Percentiles rank a stretch among this genome's conserved stretches.
phyloP scores from a whole-genome alignment of 2,329 filamentous ascomycete genomes.

The Ceratocystis cubensis region DNA sequence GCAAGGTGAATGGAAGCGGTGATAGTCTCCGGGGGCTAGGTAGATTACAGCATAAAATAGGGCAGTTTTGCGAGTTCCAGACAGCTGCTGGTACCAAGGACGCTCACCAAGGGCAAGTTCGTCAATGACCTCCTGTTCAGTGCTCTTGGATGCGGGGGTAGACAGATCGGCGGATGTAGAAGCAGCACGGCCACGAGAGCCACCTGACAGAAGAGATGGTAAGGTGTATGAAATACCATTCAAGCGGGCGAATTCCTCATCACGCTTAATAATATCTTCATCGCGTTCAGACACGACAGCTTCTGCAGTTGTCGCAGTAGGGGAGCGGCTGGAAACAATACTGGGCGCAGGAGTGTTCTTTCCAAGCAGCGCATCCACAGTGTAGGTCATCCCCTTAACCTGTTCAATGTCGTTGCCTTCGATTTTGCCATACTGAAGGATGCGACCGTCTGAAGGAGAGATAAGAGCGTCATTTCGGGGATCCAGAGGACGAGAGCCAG shows the following conservation, averaged over 20 bases:
- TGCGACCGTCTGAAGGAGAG: slow-evolving; percentile 78
- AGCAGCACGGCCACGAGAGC: slow-evolving; percentile 31
- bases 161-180: slow-evolving; percentile 52
- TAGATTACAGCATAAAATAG: slow-evolving; percentile 95
- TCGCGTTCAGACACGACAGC: slow-evolving; percentile 31
- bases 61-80: slow-evolving; percentile 41
- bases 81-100: slow-evolving; percentile 59
- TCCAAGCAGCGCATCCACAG: slow-evolving; percentile 80
- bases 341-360: slow-evolving; percentile 45
- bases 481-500: slow-evolving; percentile 73
- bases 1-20: slow-evolving; percentile 91
- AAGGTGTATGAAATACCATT: slow-evolving; percentile 95
- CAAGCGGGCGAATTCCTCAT: slow-evolving; percentile 85
- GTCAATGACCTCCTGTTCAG: slow-evolving; percentile 50
- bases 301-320: background rate
- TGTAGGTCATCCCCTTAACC: slow-evolving; percentile 98
- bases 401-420: slow-evolving; percentile 93
- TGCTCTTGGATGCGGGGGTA: slow-evolving; percentile 60
- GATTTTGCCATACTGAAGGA: slow-evolving; percentile 86
- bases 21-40: slow-evolving; percentile 86
- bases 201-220: slow-evolving; percentile 74
- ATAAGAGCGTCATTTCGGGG: slow-evolving; percentile 66
- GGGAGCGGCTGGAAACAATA: slow-evolving; percentile 31
- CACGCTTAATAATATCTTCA: slow-evolving; percentile 58
- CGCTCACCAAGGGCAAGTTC: slow-evolving; percentile 63